Evolutionary conservation across 352 stramenopile species (phyloP), one percentile per base, ranked within the genome.

Genomic region (Phytophthora pinifolia): DNA sequence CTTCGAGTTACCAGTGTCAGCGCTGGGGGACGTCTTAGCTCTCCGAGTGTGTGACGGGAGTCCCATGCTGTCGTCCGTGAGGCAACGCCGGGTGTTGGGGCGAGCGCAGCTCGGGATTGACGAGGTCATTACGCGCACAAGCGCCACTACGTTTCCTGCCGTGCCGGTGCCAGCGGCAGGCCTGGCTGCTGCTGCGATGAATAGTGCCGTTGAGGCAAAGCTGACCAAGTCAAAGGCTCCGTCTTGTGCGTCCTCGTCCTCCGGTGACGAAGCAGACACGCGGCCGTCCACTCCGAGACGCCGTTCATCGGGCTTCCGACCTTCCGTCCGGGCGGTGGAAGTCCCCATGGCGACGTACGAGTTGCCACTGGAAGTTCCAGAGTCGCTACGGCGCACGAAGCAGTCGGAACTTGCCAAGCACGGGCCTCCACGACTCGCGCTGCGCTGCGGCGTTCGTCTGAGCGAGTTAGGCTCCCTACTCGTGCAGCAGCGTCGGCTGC

Each of bases 291-390:
- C 37, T 4, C 45, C 50, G 10, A 65, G 32, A n/a, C 37, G 42
- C 8, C 48, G 8, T 25, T 35, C 49, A 49, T 46, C 33, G n/a
- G 54, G 29, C 22, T 43, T 34, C 20, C 50, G 30, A 3, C 20
- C 35, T 1, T 51, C 34, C 18, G 51, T 45, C 17, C 35, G 38
- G 20, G 18, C 20, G 8, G 14, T 54, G 1, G 27, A 62, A 30
- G 49, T 78, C 20, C 55, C 67, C 22, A 80, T 92, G 78, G 83
- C 74, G 10, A 79, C 61, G 49, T 88, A 87, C 46, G 74, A 90
- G 35, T 32, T 86, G 36, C 60, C 68, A n/a, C 70, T 92, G 31
- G 78, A 92, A 32, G 62, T 89, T n/a, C 62, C 72, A 0, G 74
- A 79, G 39, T 60, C 62, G 14, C 46, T 88, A 32, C 56, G 79